Conservation (phyloP, 768 basidiomycete species). For the Pleurotus tuber-regium region DNA sequence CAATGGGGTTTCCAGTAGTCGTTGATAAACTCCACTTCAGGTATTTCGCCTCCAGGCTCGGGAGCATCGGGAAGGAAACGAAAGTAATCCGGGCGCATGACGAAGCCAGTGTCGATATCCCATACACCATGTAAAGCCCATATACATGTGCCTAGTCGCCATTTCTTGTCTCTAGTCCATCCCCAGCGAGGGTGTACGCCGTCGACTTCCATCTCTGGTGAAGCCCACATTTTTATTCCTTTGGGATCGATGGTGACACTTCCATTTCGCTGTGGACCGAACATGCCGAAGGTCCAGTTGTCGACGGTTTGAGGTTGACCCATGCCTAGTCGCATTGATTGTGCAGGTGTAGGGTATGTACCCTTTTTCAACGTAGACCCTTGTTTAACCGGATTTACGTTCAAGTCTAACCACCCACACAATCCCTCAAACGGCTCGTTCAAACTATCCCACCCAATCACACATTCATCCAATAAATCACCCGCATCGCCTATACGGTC, state of each 20-base stretch:
- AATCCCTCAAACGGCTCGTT: conserved; percentile 94
- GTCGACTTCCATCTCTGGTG: conserved; percentile 43
- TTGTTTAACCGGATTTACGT: conserved; percentile 59
- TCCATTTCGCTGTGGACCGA: conserved; percentile 76
- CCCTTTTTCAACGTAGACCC: conserved; percentile 82
- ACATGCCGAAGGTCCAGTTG: conserved; percentile 73
- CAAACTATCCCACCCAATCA: conserved; percentile 96
- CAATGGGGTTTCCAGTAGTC: conserved; percentile 84
- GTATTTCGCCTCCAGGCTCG: conserved; percentile 31
- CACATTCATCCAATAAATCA: conserved; percentile 76
- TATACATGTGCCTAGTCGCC: conserved; percentile 75
- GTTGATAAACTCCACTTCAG: conserved; percentile 61
- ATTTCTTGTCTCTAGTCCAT: conserved; percentile 71
- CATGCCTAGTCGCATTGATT: conserved; percentile 86
- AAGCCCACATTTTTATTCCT: conserved; percentile 76
- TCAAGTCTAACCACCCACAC: conserved; percentile 64
- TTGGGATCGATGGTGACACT: conserved; percentile 82
- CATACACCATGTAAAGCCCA: conserved; percentile 93
- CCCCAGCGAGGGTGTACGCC: conserved; percentile 73
- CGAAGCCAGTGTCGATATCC: conserved; percentile 67
- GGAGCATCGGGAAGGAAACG: conserved; percentile 32
- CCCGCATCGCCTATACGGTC: conserved; percentile 75
- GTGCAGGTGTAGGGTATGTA: conserved; percentile 79
- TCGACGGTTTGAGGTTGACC: conserved; percentile 81
- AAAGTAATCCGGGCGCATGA: conserved; percentile 81